These are phyloP conservation scores for Phaeophleospora eucalypticola DNA, from an alignment of 2,329 filamentous ascomycete genomes.

Conservation along the genomic window DNA sequence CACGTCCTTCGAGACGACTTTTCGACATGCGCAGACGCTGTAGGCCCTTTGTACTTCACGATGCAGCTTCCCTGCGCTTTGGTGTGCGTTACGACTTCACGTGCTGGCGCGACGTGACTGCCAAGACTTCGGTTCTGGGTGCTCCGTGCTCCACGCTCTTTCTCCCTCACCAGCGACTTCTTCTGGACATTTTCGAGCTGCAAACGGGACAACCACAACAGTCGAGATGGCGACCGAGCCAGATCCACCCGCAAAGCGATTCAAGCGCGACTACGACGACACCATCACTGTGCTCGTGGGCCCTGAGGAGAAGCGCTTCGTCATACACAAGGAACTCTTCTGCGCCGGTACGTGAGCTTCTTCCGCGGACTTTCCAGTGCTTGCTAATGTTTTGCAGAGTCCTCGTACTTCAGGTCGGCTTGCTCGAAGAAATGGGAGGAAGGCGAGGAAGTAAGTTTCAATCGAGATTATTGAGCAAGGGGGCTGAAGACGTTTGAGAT, in stretches of 20 bases:
- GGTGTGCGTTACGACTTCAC: no score
- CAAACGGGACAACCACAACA: no score
- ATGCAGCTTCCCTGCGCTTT: no score
- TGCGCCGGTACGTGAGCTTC: constrained; percentile 3
- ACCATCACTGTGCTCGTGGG: neutral
- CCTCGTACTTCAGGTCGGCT: constrained; percentile 5
- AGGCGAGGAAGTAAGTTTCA: constrained; percentile 2
- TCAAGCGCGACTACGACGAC: constrained; percentile 1
- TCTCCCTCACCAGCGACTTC: no score
- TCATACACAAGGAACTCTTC: constrained; percentile 7
- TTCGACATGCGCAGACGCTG: no score
- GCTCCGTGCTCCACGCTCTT: no score
- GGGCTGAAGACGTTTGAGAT: neutral
- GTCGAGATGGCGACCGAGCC: neutral
- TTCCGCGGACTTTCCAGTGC: neutral
- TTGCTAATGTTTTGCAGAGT: no score
- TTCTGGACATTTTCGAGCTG: no score
- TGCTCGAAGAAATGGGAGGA: constrained; percentile 4
- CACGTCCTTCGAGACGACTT: no score
- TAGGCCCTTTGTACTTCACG: no score
- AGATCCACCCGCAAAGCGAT: neutral
- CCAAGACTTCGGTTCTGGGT: no score
- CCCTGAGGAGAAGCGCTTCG: neutral
- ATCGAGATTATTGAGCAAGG: neutral
- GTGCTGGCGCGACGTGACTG: no score